Percentiles rank a stretch among this genome's conserved stretches.
These are phyloP conservation scores for Pseudonectria foliicola DNA, from an alignment of 2,329 filamentous ascomycete species.

Conservation along the genomic window DNA sequence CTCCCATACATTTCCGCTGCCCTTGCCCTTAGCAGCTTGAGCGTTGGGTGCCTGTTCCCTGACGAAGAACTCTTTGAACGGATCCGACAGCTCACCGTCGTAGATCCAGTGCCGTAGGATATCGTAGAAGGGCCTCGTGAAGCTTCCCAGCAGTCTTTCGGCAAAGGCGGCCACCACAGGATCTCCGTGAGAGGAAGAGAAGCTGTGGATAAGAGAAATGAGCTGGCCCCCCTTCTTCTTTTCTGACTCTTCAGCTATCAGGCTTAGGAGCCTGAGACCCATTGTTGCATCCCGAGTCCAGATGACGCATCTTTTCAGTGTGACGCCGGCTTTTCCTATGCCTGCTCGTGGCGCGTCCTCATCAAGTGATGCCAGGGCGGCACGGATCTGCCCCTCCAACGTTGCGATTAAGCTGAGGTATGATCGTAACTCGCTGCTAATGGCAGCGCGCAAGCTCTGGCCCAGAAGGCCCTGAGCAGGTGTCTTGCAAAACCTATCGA, in stretches of 20 bases:
- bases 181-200: conserved; percentile 89
- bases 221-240: conserved; percentile 80
- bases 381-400: conserved; percentile 82
- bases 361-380: conserved; percentile 69
- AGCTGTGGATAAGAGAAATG: conserved; percentile 87
- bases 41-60: conserved; percentile 60
- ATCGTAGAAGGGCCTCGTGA: conserved; percentile 92
- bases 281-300: conserved; percentile 98
- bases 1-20: conserved; percentile 90
- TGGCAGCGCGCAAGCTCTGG: conserved; percentile 84
- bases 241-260: conserved; percentile 87
- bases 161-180: conserved; percentile 92
- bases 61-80: conserved; percentile 93
- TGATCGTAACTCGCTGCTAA: conserved; percentile 75
- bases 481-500: conserved; percentile 76
- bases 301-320: conserved; percentile 87
- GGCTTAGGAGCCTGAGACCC: conserved; percentile 84
- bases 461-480: conserved; percentile 78
- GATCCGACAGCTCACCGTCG: conserved; percentile 94
- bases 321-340: conserved; percentile 82
- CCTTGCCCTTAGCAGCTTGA: conserved; percentile 46
- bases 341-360: conserved; percentile 59
- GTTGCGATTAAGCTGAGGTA: conserved; percentile 90
- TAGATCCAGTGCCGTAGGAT: conserved; percentile 97
- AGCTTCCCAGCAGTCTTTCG: conserved; percentile 75